These are phyloP conservation scores for Fonsecaea monophora DNA, from an alignment of 2,329 filamentous ascomycete genomes.

Conservation along the genomic window DNA sequence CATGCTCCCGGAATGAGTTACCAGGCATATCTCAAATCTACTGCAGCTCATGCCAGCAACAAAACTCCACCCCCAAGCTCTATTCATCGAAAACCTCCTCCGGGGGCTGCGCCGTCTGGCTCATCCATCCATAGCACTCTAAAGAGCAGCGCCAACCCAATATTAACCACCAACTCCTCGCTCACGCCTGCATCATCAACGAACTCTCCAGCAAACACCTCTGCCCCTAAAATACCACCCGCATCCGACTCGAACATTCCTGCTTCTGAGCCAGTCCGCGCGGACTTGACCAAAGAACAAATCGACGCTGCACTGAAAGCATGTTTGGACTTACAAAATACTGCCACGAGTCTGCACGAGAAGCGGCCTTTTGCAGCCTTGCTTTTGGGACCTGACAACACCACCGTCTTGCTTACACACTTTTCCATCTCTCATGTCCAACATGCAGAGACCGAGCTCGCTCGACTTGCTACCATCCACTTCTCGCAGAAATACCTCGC, in stretches of 20 bases:
- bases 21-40: slow-evolving; percentile 32
- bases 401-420: slow-evolving; percentile 57
- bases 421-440: slow-evolving; percentile 61
- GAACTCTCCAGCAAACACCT: not conserved
- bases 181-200: slow-evolving; percentile 28
- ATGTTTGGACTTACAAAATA: slow-evolving; percentile 53
- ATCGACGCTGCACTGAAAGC: slow-evolving; percentile 50
- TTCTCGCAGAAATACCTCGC: slow-evolving; percentile 58
- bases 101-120: slow-evolving; percentile 4
- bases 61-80: slow-evolving; percentile 28
- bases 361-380: slow-evolving; percentile 60
- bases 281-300: slow-evolving; percentile 48
- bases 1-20: slow-evolving; percentile 29
- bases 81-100: slow-evolving; percentile 33
- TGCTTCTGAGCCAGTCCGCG: slow-evolving; percentile 2
- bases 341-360: slow-evolving; percentile 51
- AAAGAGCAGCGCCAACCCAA: slow-evolving; percentile 22
- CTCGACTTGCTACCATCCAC: slow-evolving; percentile 57
- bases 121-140: slow-evolving; percentile 21
- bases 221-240: slow-evolving; percentile 7
- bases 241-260: not conserved
- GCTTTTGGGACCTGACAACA: slow-evolving; percentile 59
- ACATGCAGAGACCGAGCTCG: slow-evolving; percentile 60
- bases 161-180: slow-evolving; percentile 12
- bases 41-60: slow-evolving; percentile 15